phyloP scores from a whole-genome alignment of 257 asterid species.

The Rubia yunnanensis region DNA sequence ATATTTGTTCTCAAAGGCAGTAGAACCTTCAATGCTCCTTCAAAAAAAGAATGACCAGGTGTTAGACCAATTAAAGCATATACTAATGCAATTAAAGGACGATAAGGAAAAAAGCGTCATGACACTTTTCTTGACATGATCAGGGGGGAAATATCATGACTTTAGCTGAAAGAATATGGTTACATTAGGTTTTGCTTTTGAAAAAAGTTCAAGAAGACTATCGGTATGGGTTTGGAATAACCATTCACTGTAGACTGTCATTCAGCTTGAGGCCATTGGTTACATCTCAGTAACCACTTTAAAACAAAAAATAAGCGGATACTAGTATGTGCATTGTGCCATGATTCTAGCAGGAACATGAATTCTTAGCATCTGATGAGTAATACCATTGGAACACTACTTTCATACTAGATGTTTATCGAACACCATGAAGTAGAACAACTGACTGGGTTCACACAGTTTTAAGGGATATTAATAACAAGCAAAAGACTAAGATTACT shows the following conservation, averaged over 20 bases:
- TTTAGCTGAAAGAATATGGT: neutral
- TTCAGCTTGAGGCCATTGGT: neutral
- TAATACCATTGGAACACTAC: neutral
- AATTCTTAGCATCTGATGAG: neutral
- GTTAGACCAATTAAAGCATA: constrained; percentile 7
- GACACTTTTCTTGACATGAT: neutral
- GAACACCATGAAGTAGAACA: neutral
- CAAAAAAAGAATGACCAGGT: constrained; percentile 16
- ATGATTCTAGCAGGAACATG: neutral
- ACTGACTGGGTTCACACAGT: neutral
- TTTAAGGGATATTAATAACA: neutral
- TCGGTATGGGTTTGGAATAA: neutral
- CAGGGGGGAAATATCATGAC: neutral
- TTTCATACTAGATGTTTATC: neutral
- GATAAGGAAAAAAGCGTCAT: constrained; percentile 8
- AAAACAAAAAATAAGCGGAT: neutral
- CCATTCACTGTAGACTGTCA: neutral
- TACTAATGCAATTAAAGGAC: neutral
- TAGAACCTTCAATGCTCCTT: constrained; percentile 55
- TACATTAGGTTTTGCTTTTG: neutral
- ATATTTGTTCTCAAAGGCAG: constrained; percentile 28
- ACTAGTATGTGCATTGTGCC: neutral
- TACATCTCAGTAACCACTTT: neutral
- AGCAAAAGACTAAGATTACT: neutral
- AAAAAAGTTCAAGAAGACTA: neutral